phyloP scores from a whole-genome alignment of 2,329 filamentous ascomycete genomes.

The Fusarium secorum region DNA sequence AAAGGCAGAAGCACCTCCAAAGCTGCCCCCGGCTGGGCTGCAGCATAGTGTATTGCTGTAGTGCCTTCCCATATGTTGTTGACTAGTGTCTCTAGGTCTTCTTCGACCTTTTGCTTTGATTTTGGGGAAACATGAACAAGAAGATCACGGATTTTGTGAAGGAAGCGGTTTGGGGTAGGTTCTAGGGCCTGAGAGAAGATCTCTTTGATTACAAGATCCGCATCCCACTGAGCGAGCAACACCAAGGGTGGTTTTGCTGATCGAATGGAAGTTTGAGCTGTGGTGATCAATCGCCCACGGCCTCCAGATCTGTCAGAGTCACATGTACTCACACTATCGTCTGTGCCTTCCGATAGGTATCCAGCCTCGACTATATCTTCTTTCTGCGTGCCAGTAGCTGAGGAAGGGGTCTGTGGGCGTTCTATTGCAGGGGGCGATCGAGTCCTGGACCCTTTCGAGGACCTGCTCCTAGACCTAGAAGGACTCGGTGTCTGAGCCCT shows the following conservation, averaged over 20 bases:
- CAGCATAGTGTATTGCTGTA: constrained; percentile 31
- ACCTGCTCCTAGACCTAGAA: neutral
- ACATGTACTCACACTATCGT: neutral
- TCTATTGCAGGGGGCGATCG: neutral
- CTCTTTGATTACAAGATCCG: constrained; percentile 17
- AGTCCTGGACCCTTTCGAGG: neutral
- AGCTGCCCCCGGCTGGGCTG: constrained; percentile 13
- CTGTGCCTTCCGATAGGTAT: neutral
- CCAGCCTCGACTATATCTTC: neutral
- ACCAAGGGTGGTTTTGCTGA: constrained; percentile 24
- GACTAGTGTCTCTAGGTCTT: constrained; percentile 14
- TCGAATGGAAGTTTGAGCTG: neutral
- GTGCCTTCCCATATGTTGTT: constrained; percentile 29
- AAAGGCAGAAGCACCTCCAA: constrained; percentile 29
- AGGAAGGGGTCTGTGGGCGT: neutral
- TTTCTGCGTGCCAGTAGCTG: neutral
- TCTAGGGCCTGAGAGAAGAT: constrained; percentile 13
- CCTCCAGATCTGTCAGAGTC: neutral
- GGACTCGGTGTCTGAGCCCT: neutral
- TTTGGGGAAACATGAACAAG: neutral
- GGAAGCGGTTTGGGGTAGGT: neutral
- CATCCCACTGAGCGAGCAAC: constrained; percentile 29
- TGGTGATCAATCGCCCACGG: neutral
- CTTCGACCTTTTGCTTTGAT: neutral
- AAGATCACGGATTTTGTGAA: neutral